Conservation (phyloP, 225 moss, liverwort and hornwort genomes). For the Lunularia cruciata region DNA sequence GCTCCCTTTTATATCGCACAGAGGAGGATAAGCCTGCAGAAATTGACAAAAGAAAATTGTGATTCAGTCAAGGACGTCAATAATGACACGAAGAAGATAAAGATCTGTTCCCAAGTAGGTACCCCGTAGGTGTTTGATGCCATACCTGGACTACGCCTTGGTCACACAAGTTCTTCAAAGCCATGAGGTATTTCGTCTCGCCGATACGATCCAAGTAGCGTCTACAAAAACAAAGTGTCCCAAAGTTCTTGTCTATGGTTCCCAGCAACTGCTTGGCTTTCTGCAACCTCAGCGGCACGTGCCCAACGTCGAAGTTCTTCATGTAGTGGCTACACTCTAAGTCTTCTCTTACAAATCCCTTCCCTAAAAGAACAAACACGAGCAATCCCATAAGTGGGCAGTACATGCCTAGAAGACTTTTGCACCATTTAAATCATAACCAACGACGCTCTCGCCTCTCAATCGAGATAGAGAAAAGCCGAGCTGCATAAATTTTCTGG, state of each 20-base stretch:
- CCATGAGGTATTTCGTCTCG: conserved; percentile 90
- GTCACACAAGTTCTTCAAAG: conserved; percentile 89
- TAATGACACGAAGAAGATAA: background rate
- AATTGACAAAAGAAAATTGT: background rate
- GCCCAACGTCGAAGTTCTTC: conserved; percentile 92
- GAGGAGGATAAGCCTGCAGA: conserved; percentile 67
- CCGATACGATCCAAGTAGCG: conserved; percentile 85
- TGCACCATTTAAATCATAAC: no score
- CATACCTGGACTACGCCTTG: conserved; percentile 75
- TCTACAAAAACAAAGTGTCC: conserved; percentile 77
- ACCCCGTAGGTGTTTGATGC: background rate
- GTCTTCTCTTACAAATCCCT: conserved; percentile 85
- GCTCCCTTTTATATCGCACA: conserved; percentile 78
- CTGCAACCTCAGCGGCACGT: conserved; percentile 75
- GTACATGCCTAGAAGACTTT: no score
- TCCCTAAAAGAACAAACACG: conserved; percentile 47
- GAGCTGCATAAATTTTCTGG: no score
- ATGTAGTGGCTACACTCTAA: conserved; percentile 96
- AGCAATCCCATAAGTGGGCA: background rate
- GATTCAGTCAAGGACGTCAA: background rate
- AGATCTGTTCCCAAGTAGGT: background rate
- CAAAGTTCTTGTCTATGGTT: conserved; percentile 94
- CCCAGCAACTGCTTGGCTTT: conserved; percentile 88
- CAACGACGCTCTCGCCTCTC: no score
- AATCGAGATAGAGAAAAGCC: no score